phyloP scores from a whole-genome alignment of 208 protist genomes.

The Leishmania martiniquensis region DNA sequence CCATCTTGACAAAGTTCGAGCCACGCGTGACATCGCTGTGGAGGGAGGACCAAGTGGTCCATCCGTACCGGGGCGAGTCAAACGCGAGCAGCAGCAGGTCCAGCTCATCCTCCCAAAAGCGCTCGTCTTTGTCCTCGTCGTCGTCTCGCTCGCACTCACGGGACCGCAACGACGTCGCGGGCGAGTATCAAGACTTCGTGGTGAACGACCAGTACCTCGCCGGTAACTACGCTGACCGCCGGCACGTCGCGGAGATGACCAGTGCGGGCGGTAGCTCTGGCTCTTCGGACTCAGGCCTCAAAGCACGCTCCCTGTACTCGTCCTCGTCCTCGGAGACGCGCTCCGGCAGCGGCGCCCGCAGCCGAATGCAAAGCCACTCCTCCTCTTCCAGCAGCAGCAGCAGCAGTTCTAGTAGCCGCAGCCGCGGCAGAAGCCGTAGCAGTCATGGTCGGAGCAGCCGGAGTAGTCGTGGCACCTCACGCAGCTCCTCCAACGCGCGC shows the following conservation, averaged over 20 bases:
- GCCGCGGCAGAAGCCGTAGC: conserved; percentile 14
- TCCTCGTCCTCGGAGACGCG: conserved; percentile 18
- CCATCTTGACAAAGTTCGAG: conserved; percentile 67
- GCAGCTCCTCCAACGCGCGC: conserved; percentile 19
- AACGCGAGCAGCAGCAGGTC: conserved; percentile 24
- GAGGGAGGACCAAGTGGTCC: conserved; percentile 74
- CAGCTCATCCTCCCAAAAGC: conserved; percentile 25
- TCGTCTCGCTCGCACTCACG: not conserved
- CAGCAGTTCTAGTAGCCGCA: conserved; percentile 7
- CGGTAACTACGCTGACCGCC: conserved; percentile 55
- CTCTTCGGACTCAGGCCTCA: conserved; percentile 8
- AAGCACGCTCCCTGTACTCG: conserved; percentile 8
- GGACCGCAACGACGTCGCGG: conserved; percentile 14
- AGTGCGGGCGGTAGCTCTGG: conserved; percentile 30
- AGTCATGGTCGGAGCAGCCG: conserved; percentile 16
- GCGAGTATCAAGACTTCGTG: conserved; percentile 65
- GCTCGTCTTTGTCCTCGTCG: conserved; percentile 26
- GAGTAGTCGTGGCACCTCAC: conserved; percentile 22
- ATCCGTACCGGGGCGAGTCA: conserved; percentile 71
- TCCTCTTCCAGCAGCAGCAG: conserved; percentile 8
- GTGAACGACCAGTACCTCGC: conserved; percentile 54
- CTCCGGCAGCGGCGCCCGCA: conserved; percentile 15
- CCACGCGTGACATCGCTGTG: conserved; percentile 46
- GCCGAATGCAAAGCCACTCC: conserved; percentile 15
- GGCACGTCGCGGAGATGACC: conserved; percentile 31